Conservation (phyloP, 805 yeast species). For the Saturnispora serradocipensis region DNA sequence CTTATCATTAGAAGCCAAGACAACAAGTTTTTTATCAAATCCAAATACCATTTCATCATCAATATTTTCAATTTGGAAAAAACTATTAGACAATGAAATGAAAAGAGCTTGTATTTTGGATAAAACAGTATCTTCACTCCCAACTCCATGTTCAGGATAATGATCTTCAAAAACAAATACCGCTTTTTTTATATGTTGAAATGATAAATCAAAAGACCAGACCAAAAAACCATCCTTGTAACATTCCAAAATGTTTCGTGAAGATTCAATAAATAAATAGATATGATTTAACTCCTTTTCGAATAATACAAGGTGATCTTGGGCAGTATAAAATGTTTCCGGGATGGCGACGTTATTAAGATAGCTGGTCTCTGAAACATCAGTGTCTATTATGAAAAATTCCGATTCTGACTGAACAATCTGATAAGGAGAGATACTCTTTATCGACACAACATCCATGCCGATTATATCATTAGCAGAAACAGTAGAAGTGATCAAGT, state of each 20-base stretch:
- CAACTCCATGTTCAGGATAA: constrained; percentile 9
- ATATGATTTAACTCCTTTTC: constrained; percentile 6
- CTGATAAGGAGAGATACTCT: constrained; percentile 2
- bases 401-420: constrained; percentile 6
- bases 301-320: constrained; percentile 8
- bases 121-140: neutral
- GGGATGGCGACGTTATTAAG: constrained; percentile 8
- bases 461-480: constrained; percentile 5
- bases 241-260: constrained; percentile 12
- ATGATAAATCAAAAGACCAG: constrained; percentile 40
- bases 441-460: neutral
- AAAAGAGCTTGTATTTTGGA: neutral
- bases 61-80: constrained; percentile 11
- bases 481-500: constrained; percentile 5
- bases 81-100: neutral
- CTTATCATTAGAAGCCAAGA: constrained; percentile 32
- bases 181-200: constrained; percentile 30
- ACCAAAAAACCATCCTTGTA: constrained; percentile 18
- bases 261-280: constrained; percentile 12
- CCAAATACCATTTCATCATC: constrained; percentile 32
- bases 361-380: neutral
- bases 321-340: constrained; percentile 16
- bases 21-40: constrained; percentile 33
- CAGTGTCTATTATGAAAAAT: constrained; percentile 16
- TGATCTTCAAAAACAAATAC: constrained; percentile 21